Conservation (phyloP, 345 rosid genomes). For the Schrenkiella parvula region DNA sequence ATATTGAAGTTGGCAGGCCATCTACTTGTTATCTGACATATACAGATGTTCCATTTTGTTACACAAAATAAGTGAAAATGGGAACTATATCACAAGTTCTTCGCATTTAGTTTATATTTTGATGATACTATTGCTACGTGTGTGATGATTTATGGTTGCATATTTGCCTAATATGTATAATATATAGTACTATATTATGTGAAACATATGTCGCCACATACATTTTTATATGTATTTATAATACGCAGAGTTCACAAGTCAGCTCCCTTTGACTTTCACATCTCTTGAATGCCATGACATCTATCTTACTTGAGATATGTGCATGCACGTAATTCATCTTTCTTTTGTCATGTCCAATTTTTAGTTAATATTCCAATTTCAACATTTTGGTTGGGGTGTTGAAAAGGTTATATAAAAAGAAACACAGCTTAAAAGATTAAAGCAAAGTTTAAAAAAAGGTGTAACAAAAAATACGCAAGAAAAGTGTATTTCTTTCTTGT, state of each 20-base stretch:
- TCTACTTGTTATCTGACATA: constrained; percentile 24
- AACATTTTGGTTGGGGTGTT: not conserved
- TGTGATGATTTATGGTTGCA: constrained; percentile 11
- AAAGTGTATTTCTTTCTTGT: constrained; percentile 25
- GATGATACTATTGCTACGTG: not conserved
- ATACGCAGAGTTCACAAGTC: constrained; percentile 17
- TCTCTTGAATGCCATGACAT: constrained; percentile 28
- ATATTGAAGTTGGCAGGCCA: constrained; percentile 17
- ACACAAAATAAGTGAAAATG: constrained; percentile 12
- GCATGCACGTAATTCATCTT: constrained; percentile 13
- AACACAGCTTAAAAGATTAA: not conserved
- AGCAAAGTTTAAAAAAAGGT: not conserved
- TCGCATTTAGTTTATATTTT: constrained; percentile 10
- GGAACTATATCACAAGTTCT: constrained; percentile 23
- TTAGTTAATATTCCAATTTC: not conserved
- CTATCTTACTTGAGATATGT: constrained; percentile 24
- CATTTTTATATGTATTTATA: constrained; percentile 10
- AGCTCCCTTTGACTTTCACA: constrained; percentile 33
- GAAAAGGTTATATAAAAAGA: not conserved
- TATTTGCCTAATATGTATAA: not conserved
- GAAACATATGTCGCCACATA: not conserved
- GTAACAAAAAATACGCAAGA: not conserved
- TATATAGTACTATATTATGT: not conserved
- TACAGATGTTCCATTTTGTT: constrained; percentile 26
- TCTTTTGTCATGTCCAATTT: not conserved